phyloP scores from a whole-genome alignment of 441 rosid genomes.

The Aquilaria agallochum region DNA sequence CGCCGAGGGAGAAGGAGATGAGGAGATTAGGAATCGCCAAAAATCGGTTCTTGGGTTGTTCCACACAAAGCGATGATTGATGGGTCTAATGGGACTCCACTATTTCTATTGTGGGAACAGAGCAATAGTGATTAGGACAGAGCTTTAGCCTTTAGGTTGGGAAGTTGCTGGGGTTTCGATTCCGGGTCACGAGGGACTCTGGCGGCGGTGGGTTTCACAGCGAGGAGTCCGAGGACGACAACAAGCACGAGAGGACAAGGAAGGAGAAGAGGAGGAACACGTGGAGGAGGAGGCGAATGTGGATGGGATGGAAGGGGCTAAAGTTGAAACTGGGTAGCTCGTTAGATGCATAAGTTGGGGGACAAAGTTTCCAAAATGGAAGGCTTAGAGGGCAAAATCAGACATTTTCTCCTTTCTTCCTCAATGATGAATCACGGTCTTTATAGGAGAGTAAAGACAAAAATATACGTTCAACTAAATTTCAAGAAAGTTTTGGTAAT shows the following conservation, averaged over 20 bases:
- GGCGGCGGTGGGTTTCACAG: no score
- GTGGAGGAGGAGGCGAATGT: not conserved
- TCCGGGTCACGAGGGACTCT: not conserved
- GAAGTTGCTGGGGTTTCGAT: not conserved
- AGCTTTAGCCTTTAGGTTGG: not conserved
- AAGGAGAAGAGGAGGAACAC: not conserved
- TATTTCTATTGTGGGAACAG: not conserved
- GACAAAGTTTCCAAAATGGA: not conserved
- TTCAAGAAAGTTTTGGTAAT: no score
- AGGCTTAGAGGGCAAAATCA: no score
- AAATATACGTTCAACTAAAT: no score
- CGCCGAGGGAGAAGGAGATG: not conserved
- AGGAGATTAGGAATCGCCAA: constrained; percentile 8
- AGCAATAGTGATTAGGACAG: not conserved
- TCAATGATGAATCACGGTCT: no score
- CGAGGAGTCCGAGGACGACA: not conserved
- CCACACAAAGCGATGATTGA: constrained; percentile 4
- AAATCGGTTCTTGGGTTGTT: not conserved
- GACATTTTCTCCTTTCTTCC: no score
- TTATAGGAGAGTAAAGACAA: no score
- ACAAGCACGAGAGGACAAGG: not conserved
- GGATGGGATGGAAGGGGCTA: not conserved
- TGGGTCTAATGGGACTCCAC: not conserved
- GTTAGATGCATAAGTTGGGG: not conserved
- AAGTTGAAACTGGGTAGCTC: not conserved